Percentiles rank a stretch among this genome's conserved stretches.
phyloP scores from a whole-genome alignment of 1,284 basidiomycete genomes.

The Peniophora sp. region DNA sequence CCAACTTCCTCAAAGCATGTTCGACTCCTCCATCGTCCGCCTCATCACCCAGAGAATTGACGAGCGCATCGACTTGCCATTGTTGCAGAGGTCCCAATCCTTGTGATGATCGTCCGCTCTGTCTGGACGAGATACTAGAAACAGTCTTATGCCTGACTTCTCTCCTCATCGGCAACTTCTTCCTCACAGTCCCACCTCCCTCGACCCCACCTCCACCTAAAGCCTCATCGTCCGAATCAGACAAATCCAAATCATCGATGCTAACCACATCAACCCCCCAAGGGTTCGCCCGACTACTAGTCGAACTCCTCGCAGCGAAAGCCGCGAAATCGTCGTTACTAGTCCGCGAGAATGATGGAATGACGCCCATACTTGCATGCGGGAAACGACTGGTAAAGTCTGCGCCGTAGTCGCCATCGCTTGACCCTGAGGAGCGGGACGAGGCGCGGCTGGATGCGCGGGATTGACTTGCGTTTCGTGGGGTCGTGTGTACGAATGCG shows the following conservation, averaged over 20 bases:
- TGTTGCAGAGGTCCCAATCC: conserved; percentile 50
- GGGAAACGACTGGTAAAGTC: neutral
- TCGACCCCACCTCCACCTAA: conserved; percentile 45
- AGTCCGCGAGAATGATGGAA: no score
- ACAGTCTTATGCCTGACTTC: no score
- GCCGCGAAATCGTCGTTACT: no score
- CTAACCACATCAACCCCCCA: conserved; percentile 65
- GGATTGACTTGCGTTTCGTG: no score
- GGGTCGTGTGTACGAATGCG: no score
- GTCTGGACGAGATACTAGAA: conserved; percentile 65
- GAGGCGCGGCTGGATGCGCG: no score
- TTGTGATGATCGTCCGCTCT: conserved; percentile 37
- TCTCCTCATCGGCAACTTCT: no score
- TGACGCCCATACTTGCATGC: neutral
- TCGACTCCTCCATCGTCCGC: conserved; percentile 74
- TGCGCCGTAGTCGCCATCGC: neutral
- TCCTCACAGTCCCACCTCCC: no score
- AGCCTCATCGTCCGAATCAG: conserved; percentile 56
- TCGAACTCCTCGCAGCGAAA: no score
- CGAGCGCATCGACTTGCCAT: conserved; percentile 75
- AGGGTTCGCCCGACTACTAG: conserved; percentile 5
- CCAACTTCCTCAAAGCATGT: conserved; percentile 67
- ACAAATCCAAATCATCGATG: conserved; percentile 67
- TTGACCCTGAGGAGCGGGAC: neutral
- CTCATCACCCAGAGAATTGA: conserved; percentile 70